Evolutionary conservation across 192 early-diverging fungal species (phyloP).

Genomic region (Linderina pennispora): DNA sequence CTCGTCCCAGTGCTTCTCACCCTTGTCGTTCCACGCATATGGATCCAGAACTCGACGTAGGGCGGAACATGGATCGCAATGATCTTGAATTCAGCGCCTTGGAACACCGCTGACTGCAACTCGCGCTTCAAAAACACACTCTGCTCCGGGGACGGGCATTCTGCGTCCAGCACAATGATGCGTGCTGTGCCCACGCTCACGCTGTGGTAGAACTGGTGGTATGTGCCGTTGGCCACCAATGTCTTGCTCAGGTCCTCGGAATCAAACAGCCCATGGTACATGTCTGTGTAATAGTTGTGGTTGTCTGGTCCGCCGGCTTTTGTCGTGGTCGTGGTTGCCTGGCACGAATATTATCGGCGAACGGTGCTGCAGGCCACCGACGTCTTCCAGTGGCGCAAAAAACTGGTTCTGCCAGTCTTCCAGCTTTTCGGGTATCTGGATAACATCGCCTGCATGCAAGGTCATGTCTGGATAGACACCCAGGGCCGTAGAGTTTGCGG

Average conservation of each 20-base stretch:
- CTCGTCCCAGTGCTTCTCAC: conserved; percentile 63
- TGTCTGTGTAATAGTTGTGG: conserved; percentile 39
- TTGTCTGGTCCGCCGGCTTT: conserved; percentile 42
- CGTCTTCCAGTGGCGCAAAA: conserved; percentile 54
- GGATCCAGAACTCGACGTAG: conserved; percentile 72
- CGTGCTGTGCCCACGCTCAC: conserved; percentile 53
- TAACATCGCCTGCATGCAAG: conserved; percentile 65
- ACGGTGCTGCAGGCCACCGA: conserved; percentile 47
- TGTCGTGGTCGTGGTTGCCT: conserved; percentile 72
- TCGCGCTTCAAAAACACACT: conserved; percentile 56
- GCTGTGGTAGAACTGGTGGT: conserved; percentile 35
- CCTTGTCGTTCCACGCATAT: conserved; percentile 55
- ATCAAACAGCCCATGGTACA: conserved; percentile 28
- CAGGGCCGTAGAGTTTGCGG: conserved; percentile 3
- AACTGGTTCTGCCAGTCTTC: conserved; percentile 69
- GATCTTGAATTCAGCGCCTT: conserved; percentile 52
- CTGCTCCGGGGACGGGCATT: conserved; percentile 54
- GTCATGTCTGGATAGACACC: conserved; percentile 39
- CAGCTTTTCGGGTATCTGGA: conserved; percentile 51
- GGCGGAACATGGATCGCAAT: conserved; percentile 70
- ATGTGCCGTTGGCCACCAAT: conserved; percentile 12
- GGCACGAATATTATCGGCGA: conserved; percentile 63
- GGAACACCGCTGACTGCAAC: conserved; percentile 49
- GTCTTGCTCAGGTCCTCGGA: conserved; percentile 9
- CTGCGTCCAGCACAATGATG: conserved; percentile 63